These are phyloP conservation scores for Ophiostoma ulmi DNA, from an alignment of 2,329 filamentous ascomycete genomes.

Conservation along the genomic window DNA sequence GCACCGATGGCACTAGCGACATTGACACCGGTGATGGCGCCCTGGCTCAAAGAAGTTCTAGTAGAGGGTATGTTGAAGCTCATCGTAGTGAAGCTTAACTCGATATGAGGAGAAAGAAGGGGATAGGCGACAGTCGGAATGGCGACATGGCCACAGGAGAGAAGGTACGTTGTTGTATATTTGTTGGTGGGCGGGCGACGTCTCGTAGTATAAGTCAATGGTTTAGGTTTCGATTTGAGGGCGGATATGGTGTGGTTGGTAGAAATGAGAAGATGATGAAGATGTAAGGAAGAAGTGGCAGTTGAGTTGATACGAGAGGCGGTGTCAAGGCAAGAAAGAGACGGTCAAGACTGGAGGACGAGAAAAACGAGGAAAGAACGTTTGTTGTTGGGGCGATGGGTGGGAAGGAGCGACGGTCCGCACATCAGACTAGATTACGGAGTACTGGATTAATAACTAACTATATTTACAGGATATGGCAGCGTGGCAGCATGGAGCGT, in stretches of 20 bases:
- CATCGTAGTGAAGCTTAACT: constrained; percentile 23
- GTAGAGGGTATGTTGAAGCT: not conserved
- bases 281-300: not conserved
- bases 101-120: constrained; percentile 19
- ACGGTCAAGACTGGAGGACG: not conserved
- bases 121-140: constrained; percentile 18
- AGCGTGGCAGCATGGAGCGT: not conserved
- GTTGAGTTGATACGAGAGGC: not conserved
- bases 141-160: constrained; percentile 25
- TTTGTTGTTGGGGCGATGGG: constrained; percentile 14
- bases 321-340: not conserved
- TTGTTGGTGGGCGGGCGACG: not conserved
- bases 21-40: constrained; percentile 4
- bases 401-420: constrained; percentile 7
- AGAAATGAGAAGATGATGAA: not conserved
- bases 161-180: not conserved
- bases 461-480: not conserved
- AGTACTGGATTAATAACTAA: not conserved
- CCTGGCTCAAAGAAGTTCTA: not conserved
- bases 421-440: constrained; percentile 1
- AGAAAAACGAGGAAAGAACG: not conserved
- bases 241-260: not conserved
- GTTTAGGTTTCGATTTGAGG: not conserved
- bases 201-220: not conserved
- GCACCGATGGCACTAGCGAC: not conserved